A percentile compares a stretch with the other conserved stretches of the same genome.
phyloP scores from a whole-genome alignment of 1,284 basidiomycete genomes.

The Pisolithus thermaeus region DNA sequence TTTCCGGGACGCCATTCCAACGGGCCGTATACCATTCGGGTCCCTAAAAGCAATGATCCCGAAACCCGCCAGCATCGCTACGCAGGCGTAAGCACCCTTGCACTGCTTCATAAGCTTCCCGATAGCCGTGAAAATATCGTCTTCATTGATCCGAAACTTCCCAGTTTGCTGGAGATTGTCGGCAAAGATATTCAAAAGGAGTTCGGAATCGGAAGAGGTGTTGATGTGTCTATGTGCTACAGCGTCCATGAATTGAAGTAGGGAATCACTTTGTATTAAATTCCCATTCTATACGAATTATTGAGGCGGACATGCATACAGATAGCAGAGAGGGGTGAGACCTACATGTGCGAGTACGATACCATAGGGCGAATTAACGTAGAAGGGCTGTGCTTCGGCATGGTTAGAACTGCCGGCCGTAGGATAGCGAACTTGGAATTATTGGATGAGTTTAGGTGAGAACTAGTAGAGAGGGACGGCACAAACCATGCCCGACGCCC shows the following conservation, averaged over 20 bases:
- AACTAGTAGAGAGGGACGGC: neutral
- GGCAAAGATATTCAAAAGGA: slow-evolving; percentile 96
- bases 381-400: slow-evolving; percentile 99
- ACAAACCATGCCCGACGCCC: slow-evolving; percentile 95
- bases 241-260: slow-evolving; percentile 92
- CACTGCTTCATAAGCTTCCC: slow-evolving; percentile 85
- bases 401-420: slow-evolving; percentile 97
- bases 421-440: slow-evolving; percentile 82
- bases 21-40: slow-evolving; percentile 96
- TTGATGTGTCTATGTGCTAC: slow-evolving; percentile 98
- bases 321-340: neutral
- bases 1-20: slow-evolving; percentile 75
- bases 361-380: slow-evolving; percentile 98
- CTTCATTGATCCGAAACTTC: slow-evolving; percentile 99
- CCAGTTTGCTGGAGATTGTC: slow-evolving; percentile 98
- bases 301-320: neutral
- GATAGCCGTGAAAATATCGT: slow-evolving; percentile 97
- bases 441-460: slow-evolving; percentile 7
- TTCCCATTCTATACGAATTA: slow-evolving; percentile 83
- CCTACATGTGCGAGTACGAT: slow-evolving; percentile 96
- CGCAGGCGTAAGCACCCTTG: slow-evolving; percentile 93
- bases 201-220: slow-evolving; percentile 96
- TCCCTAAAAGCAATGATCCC: slow-evolving; percentile 98
- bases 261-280: slow-evolving; percentile 86
- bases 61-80: slow-evolving; percentile 98